Base-by-base conservation (phyloP, 2,329 filamentous ascomycete genomes). In the Cladosporium phlei region DNA sequence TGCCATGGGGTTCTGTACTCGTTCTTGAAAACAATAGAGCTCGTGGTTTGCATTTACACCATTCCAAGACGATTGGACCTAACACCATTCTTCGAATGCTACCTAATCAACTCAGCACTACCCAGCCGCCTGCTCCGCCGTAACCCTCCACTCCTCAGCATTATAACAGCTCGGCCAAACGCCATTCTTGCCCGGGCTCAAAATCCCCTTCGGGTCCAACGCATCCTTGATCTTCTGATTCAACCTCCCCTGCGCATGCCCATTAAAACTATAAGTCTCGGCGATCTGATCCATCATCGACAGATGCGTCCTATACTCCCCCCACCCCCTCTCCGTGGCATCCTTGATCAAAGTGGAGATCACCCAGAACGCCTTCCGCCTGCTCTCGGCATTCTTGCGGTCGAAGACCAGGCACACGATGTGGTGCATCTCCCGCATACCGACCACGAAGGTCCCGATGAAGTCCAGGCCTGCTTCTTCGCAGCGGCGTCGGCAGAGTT, bases 381-480 rank as follows among this genome's bases (percentile, higher is more conserved):
- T 67, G 37, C 59, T 53, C 1, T 69, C 65, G 0, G 63, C 53
- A 25, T 73, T 64, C 28, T 66, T 64, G 4, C 70, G 64, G 50
- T 79, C 68, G 55, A 74, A 79, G 11, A 78, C 67, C 32, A 79
- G 72, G 48, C 73, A 74, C 3, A 76, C 69, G 48, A 79, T 78
- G 55, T 77, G 71, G 56, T 78, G 75, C 67, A 78, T 77, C 59
- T 78, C 75, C 9, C 75, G 66, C 51, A 72, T 68, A 8, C 73
- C 73, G 4, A 78, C 68, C 35, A 68, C 69, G 40, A 78, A 74
- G 2, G 72, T 73, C 2, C 70, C 69, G 46, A 78, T 72, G 39
- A 76, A 69, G 53, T 78, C 74, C 42, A 78, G 68, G 1, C 71
- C 71, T 30, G 66, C 64, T 48, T 74, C 66, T n/a, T 62, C 55